Percentiles rank a stretch among this genome's conserved stretches.
phyloP scores from a whole-genome alignment of 768 basidiomycete genomes.

The Nidularia sp. region DNA sequence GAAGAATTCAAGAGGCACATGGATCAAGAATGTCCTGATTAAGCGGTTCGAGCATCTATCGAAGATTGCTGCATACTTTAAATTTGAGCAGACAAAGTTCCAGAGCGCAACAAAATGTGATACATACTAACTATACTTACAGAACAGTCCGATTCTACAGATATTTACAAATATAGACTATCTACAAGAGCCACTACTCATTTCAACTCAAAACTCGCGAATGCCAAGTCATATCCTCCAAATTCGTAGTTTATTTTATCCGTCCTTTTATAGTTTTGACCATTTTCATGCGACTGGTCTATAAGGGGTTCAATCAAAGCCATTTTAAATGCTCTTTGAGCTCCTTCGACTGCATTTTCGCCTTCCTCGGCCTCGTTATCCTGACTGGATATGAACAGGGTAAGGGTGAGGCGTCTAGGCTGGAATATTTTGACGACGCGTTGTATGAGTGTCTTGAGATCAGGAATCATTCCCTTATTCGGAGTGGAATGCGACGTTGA shows the following conservation, averaged over 20 bases:
- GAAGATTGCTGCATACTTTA: too few species aligned
- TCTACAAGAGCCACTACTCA: background rate
- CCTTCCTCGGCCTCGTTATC: constrained; percentile 41
- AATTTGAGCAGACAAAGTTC: too few species aligned
- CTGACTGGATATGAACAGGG: constrained; percentile 82
- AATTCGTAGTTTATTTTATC: constrained; percentile 99
- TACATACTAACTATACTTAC: too few species aligned
- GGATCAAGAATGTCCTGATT: too few species aligned
- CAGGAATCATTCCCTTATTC: constrained; percentile 48
- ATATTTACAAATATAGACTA: too few species aligned
- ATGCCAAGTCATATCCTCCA: constrained; percentile 86
- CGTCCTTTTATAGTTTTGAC: constrained; percentile 64
- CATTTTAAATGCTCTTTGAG: constrained; percentile 67
- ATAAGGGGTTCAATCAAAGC: constrained; percentile 42
- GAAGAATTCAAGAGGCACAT: too few species aligned
- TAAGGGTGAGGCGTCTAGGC: constrained; percentile 80
- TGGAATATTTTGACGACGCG: constrained; percentile 93
- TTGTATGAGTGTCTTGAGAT: constrained; percentile 76
- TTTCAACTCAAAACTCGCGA: constrained; percentile 74
- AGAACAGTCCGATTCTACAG: too few species aligned
- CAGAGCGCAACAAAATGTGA: too few species aligned
- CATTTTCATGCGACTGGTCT: background rate
- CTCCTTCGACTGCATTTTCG: constrained; percentile 61
- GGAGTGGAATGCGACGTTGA: constrained; percentile 25
- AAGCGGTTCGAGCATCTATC: too few species aligned